Conservation (phyloP, 352 stramenopile species). For the Bremia lactucae region DNA sequence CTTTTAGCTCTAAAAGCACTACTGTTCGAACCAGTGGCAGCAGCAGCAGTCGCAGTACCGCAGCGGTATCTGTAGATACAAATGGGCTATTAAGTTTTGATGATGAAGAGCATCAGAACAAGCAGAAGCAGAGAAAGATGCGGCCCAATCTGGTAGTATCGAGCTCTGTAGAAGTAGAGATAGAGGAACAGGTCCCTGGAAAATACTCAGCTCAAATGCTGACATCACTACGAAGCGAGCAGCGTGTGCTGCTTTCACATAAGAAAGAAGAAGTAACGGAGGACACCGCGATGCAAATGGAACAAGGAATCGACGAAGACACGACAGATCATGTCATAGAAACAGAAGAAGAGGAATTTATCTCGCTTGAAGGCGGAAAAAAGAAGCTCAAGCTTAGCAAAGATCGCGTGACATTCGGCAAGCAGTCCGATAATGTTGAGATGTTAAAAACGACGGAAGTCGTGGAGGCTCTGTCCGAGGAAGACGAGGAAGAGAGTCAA, state of each 20-base stretch:
- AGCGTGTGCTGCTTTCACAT: slow-evolving; percentile 41
- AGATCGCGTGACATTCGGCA: slow-evolving; percentile 56
- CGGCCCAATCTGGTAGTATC: slow-evolving; percentile 41
- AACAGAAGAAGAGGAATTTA: slow-evolving; percentile 47
- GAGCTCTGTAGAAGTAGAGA: slow-evolving; percentile 13
- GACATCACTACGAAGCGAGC: slow-evolving; percentile 41
- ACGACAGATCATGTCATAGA: background rate
- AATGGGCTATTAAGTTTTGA: slow-evolving; percentile 44
- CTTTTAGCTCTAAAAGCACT: slow-evolving; percentile 28
- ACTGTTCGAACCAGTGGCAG: background rate
- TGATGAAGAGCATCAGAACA: slow-evolving; percentile 11
- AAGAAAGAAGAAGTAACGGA: slow-evolving; percentile 6
- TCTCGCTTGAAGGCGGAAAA: slow-evolving; percentile 38
- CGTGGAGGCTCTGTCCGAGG: slow-evolving; percentile 23
- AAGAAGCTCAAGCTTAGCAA: slow-evolving; percentile 34
- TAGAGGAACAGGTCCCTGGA: slow-evolving; percentile 12
- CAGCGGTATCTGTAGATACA: background rate
- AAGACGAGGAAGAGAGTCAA: slow-evolving; percentile 37
- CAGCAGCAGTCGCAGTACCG: background rate
- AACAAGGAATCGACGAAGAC: slow-evolving; percentile 12
- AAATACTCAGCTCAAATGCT: slow-evolving; percentile 54
- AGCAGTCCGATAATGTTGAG: slow-evolving; percentile 13
- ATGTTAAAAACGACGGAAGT: slow-evolving; percentile 36
- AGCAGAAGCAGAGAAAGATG: slow-evolving; percentile 35
- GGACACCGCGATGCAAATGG: slow-evolving; percentile 25